Evolutionary conservation across 345 rosid genomes (phyloP).

Genomic region (Gossypium raimondii): DNA sequence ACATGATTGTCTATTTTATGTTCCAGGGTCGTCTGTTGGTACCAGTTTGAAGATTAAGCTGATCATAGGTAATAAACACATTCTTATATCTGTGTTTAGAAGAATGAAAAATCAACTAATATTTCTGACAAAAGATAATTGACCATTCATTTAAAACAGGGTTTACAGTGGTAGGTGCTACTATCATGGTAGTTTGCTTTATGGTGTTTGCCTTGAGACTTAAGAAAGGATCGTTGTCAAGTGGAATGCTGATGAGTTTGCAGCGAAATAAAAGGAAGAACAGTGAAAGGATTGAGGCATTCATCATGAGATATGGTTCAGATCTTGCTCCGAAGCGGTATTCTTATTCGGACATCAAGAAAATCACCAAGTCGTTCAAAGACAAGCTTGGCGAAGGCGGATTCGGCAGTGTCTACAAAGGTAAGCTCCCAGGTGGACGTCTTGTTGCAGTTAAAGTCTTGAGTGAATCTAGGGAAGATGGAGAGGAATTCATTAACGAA

Average conservation of each 20-base stretch:
- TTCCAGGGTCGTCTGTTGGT: background rate
- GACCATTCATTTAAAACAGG: background rate
- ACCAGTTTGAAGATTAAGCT: background rate
- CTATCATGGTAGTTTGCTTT: background rate
- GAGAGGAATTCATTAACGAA: conserved; percentile 15
- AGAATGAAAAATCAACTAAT: background rate
- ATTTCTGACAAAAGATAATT: no score
- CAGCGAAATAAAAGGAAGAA: background rate
- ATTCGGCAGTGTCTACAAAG: conserved; percentile 12
- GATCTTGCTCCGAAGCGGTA: conserved; percentile 13
- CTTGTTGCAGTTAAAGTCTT: conserved; percentile 15
- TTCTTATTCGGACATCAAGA: conserved; percentile 10
- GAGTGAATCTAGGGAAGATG: conserved; percentile 8
- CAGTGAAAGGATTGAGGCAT: conserved; percentile 12
- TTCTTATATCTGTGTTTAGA: background rate
- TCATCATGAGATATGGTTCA: conserved; percentile 2
- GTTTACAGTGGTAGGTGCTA: background rate
- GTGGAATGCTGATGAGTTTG: background rate
- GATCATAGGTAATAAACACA: background rate
- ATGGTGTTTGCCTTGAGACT: background rate
- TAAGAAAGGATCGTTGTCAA: background rate
- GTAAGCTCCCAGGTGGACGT: background rate
- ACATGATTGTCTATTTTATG: background rate
- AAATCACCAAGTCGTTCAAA: conserved; percentile 11
- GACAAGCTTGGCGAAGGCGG: conserved; percentile 11